Evolutionary conservation across 495 filamentous ascomycete genomes (phyloP).

Genomic region (Hyaloscypha finlandica): DNA sequence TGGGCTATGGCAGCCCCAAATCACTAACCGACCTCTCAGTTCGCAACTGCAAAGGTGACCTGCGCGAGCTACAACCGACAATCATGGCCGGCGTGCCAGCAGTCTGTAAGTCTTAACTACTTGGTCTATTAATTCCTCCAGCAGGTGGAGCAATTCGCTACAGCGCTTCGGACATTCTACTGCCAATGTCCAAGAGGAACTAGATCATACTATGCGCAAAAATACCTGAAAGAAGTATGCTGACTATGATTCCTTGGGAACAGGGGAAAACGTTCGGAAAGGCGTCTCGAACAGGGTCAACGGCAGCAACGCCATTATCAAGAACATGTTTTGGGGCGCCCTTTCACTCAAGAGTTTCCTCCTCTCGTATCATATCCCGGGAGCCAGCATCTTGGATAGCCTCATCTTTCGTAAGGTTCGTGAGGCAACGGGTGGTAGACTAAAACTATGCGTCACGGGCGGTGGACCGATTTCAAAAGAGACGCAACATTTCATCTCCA

Average conservation of each 20-base stretch:
- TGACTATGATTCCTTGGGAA: too few species aligned
- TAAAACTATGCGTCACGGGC: constrained; percentile 80
- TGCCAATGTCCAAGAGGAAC: too few species aligned
- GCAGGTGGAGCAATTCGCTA: too few species aligned
- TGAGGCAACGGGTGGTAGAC: constrained; percentile 79
- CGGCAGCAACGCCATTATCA: constrained; percentile 65
- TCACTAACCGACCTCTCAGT: constrained; percentile 86
- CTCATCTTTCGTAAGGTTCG: constrained; percentile 87
- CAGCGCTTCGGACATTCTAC: too few species aligned
- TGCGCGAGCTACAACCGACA: constrained; percentile 87
- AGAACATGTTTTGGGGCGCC: constrained; percentile 89
- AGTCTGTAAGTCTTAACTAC: constrained; percentile 55
- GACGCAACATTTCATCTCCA: constrained; percentile 81
- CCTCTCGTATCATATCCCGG: constrained; percentile 71
- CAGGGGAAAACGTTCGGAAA: constrained; percentile 88
- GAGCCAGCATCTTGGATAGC: constrained; percentile 66
- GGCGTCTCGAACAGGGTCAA: constrained; percentile 84
- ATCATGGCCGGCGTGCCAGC: constrained; percentile 95
- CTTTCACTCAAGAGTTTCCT: constrained; percentile 43
- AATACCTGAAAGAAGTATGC: too few species aligned
- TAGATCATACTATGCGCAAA: too few species aligned
- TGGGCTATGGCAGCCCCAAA: constrained; percentile 92
- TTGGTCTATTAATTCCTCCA: too few species aligned
- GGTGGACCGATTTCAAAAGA: constrained; percentile 83
- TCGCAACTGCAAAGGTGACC: constrained; percentile 92